Conservation (phyloP, 2,329 filamentous ascomycete species). For the Aspergillus clavatus region DNA sequence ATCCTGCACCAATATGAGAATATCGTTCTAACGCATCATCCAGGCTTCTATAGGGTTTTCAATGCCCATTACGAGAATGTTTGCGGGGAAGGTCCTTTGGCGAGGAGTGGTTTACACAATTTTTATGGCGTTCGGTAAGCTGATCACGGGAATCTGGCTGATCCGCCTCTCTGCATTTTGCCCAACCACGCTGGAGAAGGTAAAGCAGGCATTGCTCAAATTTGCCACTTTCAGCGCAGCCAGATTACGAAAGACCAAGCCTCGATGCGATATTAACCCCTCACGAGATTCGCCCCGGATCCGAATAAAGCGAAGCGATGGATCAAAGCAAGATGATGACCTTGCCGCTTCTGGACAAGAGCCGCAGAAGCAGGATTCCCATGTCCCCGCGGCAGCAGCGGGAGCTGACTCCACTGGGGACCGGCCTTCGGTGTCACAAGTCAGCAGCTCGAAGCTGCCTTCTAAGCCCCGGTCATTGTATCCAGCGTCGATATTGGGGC, state of each 20-base stretch:
- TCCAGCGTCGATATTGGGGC: slow-evolving; percentile 61
- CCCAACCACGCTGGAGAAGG: neutral
- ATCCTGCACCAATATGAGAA: neutral
- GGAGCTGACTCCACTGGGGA: slow-evolving; percentile 5
- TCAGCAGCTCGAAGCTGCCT: slow-evolving; percentile 18
- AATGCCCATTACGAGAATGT: slow-evolving; percentile 69
- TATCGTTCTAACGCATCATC: neutral
- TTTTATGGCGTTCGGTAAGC: slow-evolving; percentile 63
- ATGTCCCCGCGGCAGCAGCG: neutral
- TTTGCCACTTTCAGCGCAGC: neutral
- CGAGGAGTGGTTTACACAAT: slow-evolving; percentile 66
- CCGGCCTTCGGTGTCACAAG: slow-evolving; percentile 8
- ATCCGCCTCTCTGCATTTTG: slow-evolving; percentile 32
- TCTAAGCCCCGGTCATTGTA: slow-evolving; percentile 59
- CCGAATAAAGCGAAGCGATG: neutral
- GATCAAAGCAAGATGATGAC: neutral
- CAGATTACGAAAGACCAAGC: neutral
- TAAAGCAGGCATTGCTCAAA: neutral
- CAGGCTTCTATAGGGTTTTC: slow-evolving; percentile 66
- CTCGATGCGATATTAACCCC: neutral
- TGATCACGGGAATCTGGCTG: slow-evolving; percentile 58
- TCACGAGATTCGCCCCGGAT: neutral
- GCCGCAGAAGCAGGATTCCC: neutral
- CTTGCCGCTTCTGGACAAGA: neutral
- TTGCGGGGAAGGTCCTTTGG: slow-evolving; percentile 61